Conservation (phyloP, 2,329 filamentous ascomycete genomes). For the Teratosphaeria zuluensis region DNA sequence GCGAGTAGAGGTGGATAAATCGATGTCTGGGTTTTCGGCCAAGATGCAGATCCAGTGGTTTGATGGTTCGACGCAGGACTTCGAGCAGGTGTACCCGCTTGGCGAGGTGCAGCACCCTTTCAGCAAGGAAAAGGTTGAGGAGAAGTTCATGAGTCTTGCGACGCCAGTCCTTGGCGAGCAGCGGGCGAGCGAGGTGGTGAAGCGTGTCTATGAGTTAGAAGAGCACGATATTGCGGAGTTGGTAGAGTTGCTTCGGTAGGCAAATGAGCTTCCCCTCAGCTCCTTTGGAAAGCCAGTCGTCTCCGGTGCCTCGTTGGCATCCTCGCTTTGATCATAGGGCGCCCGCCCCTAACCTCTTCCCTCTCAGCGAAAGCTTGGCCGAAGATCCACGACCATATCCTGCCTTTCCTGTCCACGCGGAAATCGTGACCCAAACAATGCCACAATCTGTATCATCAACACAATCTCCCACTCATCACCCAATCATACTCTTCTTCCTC, state of each 20-base stretch:
- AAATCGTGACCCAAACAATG: background rate
- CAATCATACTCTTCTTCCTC: slow-evolving; percentile 93
- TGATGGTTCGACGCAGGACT: slow-evolving; percentile 11
- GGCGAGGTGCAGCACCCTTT: slow-evolving; percentile 23
- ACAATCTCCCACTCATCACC: slow-evolving; percentile 39
- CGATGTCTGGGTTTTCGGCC: slow-evolving; percentile 15
- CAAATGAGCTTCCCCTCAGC: background rate
- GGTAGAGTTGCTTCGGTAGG: slow-evolving; percentile 1
- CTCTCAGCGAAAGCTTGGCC: background rate
- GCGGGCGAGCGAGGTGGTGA: slow-evolving; percentile 13
- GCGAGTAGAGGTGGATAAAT: slow-evolving; percentile 12
- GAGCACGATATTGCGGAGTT: slow-evolving; percentile 10
- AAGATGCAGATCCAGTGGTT: slow-evolving; percentile 15
- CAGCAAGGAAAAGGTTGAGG: slow-evolving; percentile 18
- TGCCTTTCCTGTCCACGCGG: background rate
- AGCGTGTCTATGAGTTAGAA: slow-evolving; percentile 16
- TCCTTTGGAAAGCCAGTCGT: background rate
- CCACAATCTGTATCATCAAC: background rate
- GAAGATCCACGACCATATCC: background rate
- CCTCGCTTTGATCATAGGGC: too few species aligned
- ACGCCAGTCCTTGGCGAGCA: slow-evolving; percentile 14
- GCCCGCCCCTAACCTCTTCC: background rate
- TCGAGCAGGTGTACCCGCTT: slow-evolving; percentile 16
- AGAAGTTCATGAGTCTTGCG: slow-evolving; percentile 20
- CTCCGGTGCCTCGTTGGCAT: background rate